Conservation (phyloP, 805 yeast genomes). For the Wickerhamiella spandovensis region DNA sequence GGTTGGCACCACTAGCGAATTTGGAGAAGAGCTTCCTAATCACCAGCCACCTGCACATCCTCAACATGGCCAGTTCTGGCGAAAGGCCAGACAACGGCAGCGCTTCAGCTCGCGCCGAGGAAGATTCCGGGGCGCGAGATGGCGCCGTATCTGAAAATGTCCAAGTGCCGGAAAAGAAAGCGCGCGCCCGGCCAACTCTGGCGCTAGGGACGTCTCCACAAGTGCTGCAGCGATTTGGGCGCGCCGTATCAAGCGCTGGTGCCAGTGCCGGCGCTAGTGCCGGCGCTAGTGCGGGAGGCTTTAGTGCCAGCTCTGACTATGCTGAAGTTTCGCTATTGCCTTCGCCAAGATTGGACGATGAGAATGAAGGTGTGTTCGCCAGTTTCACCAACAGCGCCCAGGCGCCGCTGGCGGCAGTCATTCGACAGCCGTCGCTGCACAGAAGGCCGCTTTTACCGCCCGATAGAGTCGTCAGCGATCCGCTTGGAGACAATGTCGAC, state of each 20-base stretch:
- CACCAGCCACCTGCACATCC: background rate
- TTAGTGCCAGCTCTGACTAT: background rate
- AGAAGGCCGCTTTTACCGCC: slow-evolving; percentile 1
- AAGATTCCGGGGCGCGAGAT: background rate
- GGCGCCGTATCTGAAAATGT: background rate
- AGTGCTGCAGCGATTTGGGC: background rate
- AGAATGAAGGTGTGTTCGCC: slow-evolving; percentile 4
- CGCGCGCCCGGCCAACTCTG: background rate
- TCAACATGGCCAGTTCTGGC: background rate
- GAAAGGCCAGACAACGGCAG: background rate
- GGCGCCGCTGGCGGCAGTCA: background rate
- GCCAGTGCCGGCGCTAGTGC: background rate
- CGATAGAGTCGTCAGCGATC: slow-evolving; percentile 1
- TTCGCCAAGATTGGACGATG: slow-evolving; percentile 5
- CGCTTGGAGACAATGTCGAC: background rate
- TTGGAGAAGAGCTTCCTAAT: background rate
- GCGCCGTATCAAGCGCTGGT: background rate
- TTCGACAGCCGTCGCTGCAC: slow-evolving; percentile 4
- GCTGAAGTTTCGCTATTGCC: slow-evolving; percentile 8
- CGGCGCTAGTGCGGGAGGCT: background rate
- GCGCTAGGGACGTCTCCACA: background rate
- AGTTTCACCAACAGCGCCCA: slow-evolving; percentile 1
- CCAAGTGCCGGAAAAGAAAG: background rate
- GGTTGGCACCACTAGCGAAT: background rate
- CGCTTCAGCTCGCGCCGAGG: background rate